Evolutionary conservation across 2,329 filamentous ascomycete species (phyloP), one percentile per base, ranked within the genome.

Genomic region (Coniochaeta sp.): DNA sequence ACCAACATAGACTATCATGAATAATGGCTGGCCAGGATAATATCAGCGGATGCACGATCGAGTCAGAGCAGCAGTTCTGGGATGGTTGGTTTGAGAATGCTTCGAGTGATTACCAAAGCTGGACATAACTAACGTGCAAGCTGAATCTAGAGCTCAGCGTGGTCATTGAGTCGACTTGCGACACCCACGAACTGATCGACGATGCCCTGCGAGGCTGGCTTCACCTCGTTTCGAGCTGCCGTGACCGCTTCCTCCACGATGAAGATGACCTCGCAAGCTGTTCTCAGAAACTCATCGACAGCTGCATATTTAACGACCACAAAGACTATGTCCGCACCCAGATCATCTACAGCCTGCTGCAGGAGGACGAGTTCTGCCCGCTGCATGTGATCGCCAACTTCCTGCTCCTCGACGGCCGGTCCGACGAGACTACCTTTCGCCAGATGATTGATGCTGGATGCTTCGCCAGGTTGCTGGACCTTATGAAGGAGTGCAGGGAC

Each of bases 11-110:
- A 57, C 54, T 2, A 57, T 28, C 47, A 57, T 67, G 61, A 70
- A 62, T 79, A 67, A 84, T 84, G 81, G 76, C 78, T 68, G 77
- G 89, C 77, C 84, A 85, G 76, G 88, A 92, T 75, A 31, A 36
- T 24, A 88, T 91, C 75, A 82, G 83, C 70, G 82, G 81, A 68
- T 83, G 85, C 74, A 82, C 80, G 71, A 81, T 90, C 74, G 89
- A 93, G 75, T 88, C 86, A 74, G 90, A 91, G 77, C 84, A 91
- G 74, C 88, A 93, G 76, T 92, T 96, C 78, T 97, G 92, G 93
- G 82, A 87, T 76, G 90, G 93, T 96, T 67, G 66, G 74, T 71
- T 59, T 36, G 63, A 64, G 66, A 59, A 63, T 52, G 55, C 36
- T 56, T 52, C 44, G 43, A 34, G 57, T 62, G 36, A 52, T n/a